Base-by-base conservation (phyloP, 1,284 basidiomycete species). In the Ganoderma meredithae region DNA sequence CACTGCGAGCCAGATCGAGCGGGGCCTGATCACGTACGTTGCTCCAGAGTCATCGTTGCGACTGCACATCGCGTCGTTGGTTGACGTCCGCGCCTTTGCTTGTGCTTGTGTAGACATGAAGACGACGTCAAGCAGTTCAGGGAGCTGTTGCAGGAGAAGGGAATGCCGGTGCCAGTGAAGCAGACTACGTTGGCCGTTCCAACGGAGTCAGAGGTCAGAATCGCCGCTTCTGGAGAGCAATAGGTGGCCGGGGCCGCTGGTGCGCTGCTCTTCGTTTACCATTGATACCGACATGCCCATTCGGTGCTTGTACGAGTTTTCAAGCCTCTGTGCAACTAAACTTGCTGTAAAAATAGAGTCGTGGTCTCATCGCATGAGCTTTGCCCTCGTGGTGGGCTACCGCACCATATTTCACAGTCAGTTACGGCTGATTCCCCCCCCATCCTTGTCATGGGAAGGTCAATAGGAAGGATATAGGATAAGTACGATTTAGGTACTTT, bases 11-110 rank as follows among this genome's bases (percentile, higher is more conserved):
- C 82, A 83, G 71, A 78, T 82, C 39, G 76, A 78, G 56, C 69
- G 75, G 1, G 82, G 82, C 0, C 71, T 83, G 17, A 79, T 83
- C 64, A 75, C 71, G 75, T 78, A 65, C n/a, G 73, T 72, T 12
- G 31, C 13, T 53, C 27, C 43, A 17, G 31, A 19, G 10, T 36
- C 10, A 36, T 3, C 19, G 10, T 40, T 4, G 58, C 25, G 44
- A 17, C 33, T 22, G n/a, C 44, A 3, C 55, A 22, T 58, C 7
- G 7, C 39, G 9, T 39, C 4, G 15, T 40, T 22, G 7, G 31
- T 36, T 36, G 6, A 36, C 36, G 7, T 36, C 9, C 41, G 40
- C 27, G 44, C 47, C 17, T n/a, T 17, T 25, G 31, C 5, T 1
- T 27, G 19, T 6, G 41, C 13, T 31, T 9, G 5, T 40, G 39